Evolutionary conservation across 331 rosid genomes (phyloP).

Genomic region (Dryas integrifolia): DNA sequence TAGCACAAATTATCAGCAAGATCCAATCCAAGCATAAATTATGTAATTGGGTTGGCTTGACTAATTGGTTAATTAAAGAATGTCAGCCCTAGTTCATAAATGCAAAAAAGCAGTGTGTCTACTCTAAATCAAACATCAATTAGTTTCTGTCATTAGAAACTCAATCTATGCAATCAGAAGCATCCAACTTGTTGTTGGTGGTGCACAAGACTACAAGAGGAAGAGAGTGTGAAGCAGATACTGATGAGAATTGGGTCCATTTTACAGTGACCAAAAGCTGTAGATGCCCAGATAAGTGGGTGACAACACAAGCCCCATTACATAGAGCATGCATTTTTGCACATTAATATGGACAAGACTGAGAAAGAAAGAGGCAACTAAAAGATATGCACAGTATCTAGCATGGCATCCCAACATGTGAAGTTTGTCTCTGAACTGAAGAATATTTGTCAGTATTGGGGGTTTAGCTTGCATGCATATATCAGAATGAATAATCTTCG

Average conservation of each 20-base stretch:
- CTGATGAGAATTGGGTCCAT: constrained; percentile 44
- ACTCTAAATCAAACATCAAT: constrained; percentile 13
- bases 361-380: constrained; percentile 22
- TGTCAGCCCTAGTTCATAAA: background rate
- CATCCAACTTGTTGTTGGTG: no score
- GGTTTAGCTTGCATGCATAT: constrained; percentile 5
- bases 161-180: background rate
- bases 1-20: background rate
- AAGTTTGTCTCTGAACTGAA: constrained; percentile 29
- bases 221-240: background rate
- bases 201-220: background rate
- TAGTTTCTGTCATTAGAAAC: background rate
- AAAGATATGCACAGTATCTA: constrained; percentile 17
- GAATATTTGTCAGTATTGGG: constrained; percentile 29
- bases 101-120: constrained; percentile 5
- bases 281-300: constrained; percentile 23
- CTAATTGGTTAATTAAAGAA: background rate
- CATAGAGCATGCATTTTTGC: background rate
- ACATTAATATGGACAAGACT: constrained; percentile 26
- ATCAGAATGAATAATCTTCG: no score
- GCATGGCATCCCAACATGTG: constrained; percentile 45
- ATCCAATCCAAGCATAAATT: no score
- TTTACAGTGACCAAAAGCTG: constrained; percentile 30
- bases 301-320: constrained; percentile 25
- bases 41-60: no score